These are phyloP conservation scores for Tillandsia leiboldiana DNA, from an alignment of 176 grass and related monocot species.

Conservation along the genomic window DNA sequence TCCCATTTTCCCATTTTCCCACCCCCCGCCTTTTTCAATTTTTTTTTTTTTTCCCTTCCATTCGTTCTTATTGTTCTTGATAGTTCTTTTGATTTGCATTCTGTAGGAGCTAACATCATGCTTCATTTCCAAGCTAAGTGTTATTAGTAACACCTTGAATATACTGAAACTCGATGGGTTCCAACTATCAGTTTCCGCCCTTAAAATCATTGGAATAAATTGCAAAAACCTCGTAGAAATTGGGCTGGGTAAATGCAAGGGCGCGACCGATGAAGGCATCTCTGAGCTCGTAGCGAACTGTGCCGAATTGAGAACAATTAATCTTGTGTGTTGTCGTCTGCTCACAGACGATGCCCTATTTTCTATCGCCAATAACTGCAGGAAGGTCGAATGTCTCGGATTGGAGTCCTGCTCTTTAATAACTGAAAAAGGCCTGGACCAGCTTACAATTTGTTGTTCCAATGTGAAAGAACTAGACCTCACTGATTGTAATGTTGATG, in stretches of 20 bases:
- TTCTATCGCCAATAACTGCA: conserved; percentile 77
- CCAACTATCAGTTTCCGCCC: conserved; percentile 46
- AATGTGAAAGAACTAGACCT: conserved; percentile 86
- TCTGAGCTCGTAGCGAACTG: conserved; percentile 57
- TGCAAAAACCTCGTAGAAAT: conserved; percentile 78
- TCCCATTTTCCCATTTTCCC: no score
- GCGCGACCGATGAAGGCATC: conserved; percentile 71
- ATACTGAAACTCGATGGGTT: conserved; percentile 75
- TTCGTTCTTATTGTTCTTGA: conserved; percentile 2
- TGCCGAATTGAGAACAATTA: conserved; percentile 49
- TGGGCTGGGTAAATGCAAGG: conserved; percentile 80
- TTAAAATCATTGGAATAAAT: conserved; percentile 40
- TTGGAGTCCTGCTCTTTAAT: conserved; percentile 79
- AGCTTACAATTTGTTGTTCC: conserved; percentile 46
- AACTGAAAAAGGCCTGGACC: conserved; percentile 68
- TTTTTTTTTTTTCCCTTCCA: not conserved
- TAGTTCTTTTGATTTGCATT: conserved; percentile 9
- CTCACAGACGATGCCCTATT: conserved; percentile 55
- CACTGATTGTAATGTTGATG: conserved; percentile 78
- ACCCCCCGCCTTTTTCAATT: not conserved
- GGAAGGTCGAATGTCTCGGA: conserved; percentile 49
- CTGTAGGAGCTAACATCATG: conserved; percentile 52
- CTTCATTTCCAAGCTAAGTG: conserved; percentile 65
- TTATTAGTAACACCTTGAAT: conserved; percentile 53
- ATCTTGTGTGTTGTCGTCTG: conserved; percentile 71